Evolutionary conservation across 2,329 filamentous ascomycete species (phyloP).

Genomic region (Whalleya microplaca): DNA sequence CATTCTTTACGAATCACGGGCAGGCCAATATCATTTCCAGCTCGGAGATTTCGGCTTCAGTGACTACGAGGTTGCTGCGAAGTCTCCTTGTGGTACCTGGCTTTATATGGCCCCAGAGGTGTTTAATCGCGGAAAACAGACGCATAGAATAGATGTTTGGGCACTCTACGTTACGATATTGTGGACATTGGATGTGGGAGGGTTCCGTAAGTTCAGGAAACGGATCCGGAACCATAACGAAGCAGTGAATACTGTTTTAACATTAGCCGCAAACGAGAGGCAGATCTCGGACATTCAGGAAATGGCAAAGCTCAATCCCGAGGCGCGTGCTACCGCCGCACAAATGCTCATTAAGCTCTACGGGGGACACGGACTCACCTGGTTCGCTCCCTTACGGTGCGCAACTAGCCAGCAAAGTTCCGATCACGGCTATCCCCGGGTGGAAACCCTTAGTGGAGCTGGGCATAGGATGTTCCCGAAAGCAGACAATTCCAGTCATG

Average conservation of each 20-base stretch:
- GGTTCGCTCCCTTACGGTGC: no score
- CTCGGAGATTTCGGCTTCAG: constrained; percentile 18
- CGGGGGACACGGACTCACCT: no score
- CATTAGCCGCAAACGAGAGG: neutral
- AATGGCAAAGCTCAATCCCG: constrained; percentile 5
- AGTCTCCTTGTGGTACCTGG: neutral
- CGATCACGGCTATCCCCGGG: no score
- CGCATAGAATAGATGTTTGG: constrained; percentile 32
- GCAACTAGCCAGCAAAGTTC: no score
- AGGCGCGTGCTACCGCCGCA: constrained; percentile 18
- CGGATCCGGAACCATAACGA: constrained; percentile 1
- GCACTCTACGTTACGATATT: constrained; percentile 31
- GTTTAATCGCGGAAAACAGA: constrained; percentile 9
- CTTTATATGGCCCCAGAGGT: constrained; percentile 28
- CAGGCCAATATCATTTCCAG: constrained; percentile 1
- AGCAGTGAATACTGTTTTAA: neutral
- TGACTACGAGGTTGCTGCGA: neutral
- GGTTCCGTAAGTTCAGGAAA: no score
- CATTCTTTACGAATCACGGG: constrained; percentile 19
- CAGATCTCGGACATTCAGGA: neutral
- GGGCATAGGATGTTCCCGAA: no score
- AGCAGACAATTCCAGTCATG: no score
- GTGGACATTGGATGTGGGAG: constrained; percentile 20
- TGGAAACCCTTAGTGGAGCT: no score
- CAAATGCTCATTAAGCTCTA: constrained; percentile 23